Percentiles rank a stretch among this genome's conserved stretches.
Evolutionary conservation across 1,284 basidiomycete genomes (phyloP).

Genomic region (Malassezia furfur): DNA sequence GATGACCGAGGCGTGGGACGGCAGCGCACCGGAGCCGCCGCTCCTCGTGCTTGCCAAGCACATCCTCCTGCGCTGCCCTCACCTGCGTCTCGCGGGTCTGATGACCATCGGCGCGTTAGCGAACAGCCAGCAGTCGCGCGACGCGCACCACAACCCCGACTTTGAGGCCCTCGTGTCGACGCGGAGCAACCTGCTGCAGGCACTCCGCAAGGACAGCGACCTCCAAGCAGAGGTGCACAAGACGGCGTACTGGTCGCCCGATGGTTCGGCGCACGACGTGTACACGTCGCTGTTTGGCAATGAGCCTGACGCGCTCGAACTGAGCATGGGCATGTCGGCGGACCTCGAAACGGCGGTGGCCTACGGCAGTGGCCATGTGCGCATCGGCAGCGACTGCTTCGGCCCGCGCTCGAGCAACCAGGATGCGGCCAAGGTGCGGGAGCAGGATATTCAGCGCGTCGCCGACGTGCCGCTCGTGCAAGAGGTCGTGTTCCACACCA

Average conservation of each 20-base stretch:
- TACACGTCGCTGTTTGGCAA: constrained; percentile 27
- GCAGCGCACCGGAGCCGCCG: constrained; percentile 20
- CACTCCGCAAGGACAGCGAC: constrained; percentile 24
- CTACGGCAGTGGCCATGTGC: constrained; percentile 74
- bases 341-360: constrained; percentile 80
- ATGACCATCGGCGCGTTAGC: constrained; percentile 84
- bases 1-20: constrained; percentile 47
- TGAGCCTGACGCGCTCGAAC: constrained; percentile 56
- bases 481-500: constrained; percentile 44
- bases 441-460: neutral
- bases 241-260: constrained; percentile 8
- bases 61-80: constrained; percentile 64
- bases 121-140: constrained; percentile 23
- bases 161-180: constrained; percentile 65
- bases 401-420: constrained; percentile 52
- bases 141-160: constrained; percentile 61
- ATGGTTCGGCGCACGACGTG: constrained; percentile 8
- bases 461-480: constrained; percentile 24
- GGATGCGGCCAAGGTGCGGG: constrained; percentile 11
- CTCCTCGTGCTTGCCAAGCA: constrained; percentile 63
- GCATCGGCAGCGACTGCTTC: constrained; percentile 87
- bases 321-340: constrained; percentile 98
- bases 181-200: constrained; percentile 55
- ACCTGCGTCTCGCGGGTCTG: constrained; percentile 67
- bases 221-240: neutral